Conservation (phyloP, 169 alveolate species). For the Plasmodium adleri region DNA sequence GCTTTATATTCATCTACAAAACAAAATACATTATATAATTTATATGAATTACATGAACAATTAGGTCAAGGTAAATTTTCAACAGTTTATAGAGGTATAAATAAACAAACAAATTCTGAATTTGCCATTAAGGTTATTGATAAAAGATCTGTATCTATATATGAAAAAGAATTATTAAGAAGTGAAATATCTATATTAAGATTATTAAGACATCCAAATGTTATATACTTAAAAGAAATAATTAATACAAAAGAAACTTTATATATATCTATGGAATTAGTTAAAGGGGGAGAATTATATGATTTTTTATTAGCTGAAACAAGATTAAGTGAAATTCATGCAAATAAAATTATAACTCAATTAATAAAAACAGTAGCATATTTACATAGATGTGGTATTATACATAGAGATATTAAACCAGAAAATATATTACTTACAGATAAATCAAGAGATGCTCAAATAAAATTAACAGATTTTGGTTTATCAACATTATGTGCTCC, state of each 20-base stretch:
- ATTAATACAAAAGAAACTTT: constrained; percentile 88
- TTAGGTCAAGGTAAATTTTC: constrained; percentile 91
- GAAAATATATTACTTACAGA: constrained; percentile 95
- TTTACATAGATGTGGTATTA: constrained; percentile 95
- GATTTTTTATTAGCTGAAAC: constrained; percentile 83
- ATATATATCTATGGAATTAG: constrained; percentile 92
- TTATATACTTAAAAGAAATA: constrained; percentile 90
- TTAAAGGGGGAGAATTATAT: constrained; percentile 91
- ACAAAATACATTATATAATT: constrained; percentile 86
- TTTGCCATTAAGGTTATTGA: constrained; percentile 91
- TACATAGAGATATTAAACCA: constrained; percentile 97
- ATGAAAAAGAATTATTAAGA: constrained; percentile 89
- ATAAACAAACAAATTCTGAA: constrained; percentile 85
- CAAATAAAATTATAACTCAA: constrained; percentile 91
- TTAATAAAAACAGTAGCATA: constrained; percentile 94
- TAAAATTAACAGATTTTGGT: constrained; percentile 97
- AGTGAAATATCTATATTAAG: constrained; percentile 91
- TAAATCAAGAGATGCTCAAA: constrained; percentile 91
- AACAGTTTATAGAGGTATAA: constrained; percentile 87
- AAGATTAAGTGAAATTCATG: constrained; percentile 86
- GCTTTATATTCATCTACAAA: constrained; percentile 88
- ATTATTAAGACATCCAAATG: constrained; percentile 89
- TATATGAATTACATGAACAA: constrained; percentile 85
- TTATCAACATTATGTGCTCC: constrained; percentile 92
- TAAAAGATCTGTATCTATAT: constrained; percentile 84